Conservation (phyloP, 208 protist genomes). For the Borovskyia barvae region DNA sequence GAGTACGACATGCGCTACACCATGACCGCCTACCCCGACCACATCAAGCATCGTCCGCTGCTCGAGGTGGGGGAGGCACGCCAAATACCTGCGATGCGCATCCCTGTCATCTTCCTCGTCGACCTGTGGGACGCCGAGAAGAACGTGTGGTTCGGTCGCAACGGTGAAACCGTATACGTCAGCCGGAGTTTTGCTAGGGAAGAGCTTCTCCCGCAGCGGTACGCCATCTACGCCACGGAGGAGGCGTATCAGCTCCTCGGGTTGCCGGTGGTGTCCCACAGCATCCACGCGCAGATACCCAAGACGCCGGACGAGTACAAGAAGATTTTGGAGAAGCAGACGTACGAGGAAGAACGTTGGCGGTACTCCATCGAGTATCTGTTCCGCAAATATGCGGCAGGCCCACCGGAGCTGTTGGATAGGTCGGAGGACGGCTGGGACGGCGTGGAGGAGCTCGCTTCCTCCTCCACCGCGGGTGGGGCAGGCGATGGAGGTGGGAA, state of each 20-base stretch:
- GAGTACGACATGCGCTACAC: slow-evolving; percentile 90
- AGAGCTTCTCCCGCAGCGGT: slow-evolving; percentile 83
- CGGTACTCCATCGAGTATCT: slow-evolving; percentile 90
- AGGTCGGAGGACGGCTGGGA: slow-evolving; percentile 67
- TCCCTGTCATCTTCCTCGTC: slow-evolving; percentile 86
- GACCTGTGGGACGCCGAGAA: slow-evolving; percentile 78
- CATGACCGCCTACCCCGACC: slow-evolving; percentile 69
- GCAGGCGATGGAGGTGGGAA: slow-evolving; percentile 38
- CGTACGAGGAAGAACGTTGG: slow-evolving; percentile 88
- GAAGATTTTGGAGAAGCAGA: slow-evolving; percentile 84
- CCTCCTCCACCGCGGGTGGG: slow-evolving; percentile 23
- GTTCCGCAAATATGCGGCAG: slow-evolving; percentile 82
- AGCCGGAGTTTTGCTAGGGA: slow-evolving; percentile 56
- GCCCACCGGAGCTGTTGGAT: slow-evolving; percentile 79
- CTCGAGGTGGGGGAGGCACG: slow-evolving; percentile 84
- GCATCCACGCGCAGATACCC: slow-evolving; percentile 80
- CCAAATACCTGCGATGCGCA: slow-evolving; percentile 62
- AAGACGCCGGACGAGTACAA: slow-evolving; percentile 74
- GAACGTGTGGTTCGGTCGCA: slow-evolving; percentile 67
- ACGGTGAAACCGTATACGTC: slow-evolving; percentile 89
- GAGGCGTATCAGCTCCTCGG: slow-evolving; percentile 84
- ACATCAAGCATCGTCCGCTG: slow-evolving; percentile 66
- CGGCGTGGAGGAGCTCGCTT: slow-evolving; percentile 55
- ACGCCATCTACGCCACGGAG: slow-evolving; percentile 85
- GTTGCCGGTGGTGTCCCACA: slow-evolving; percentile 74